Evolutionary conservation across 371 early-diverging fungal species (phyloP), one percentile per base, ranked within the genome.

Genomic region (Nematocida ausubeli): DNA sequence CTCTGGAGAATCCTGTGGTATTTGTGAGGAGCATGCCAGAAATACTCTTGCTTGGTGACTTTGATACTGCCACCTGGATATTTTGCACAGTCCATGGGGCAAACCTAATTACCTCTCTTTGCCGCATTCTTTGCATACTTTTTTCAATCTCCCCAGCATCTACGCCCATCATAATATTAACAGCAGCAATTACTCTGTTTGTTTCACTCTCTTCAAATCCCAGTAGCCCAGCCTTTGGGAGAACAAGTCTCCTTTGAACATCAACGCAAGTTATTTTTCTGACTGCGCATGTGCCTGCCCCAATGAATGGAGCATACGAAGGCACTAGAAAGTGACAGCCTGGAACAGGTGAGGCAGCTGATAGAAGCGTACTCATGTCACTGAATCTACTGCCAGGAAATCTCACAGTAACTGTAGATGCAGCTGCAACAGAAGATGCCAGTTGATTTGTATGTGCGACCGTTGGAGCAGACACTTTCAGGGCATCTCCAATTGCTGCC

Each of bases 1-100:
- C 24, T 26, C 89, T 89, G 1, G 92, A 90, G 69, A 95, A 92
- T 80, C 92, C 92, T 2, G 98, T 97, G 78, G 95, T 92, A 85
- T 99, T 99, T 12, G 95, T 94, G 60, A 98, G 88, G 92, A 95
- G 92, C 26, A 99, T 87, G 1, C 98, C 99, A 72, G 92, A 92
- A 35, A 99, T 94, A 30, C 90, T 89, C 0, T 92, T 91, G 5
- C 52, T 70, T 7, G 71, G 54, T 16, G 57, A 42, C 24, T 57
- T 50, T 37, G 79, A 44, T 32, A 82, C 35, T 2, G 55, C 95
- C 2, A 95, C 94, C 84, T 97, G 96, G 78, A 96, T 95, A 80
- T 91, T 92, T 2, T 96, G 94, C 12, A 96, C 96, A n/a, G 95
- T 95, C 97, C 98, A 97, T 28, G 96, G 96, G 64, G 96, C 95